Base-by-base conservation (phyloP, 2,329 filamentous ascomycete genomes). In the Colletotrichum spinosum region DNA sequence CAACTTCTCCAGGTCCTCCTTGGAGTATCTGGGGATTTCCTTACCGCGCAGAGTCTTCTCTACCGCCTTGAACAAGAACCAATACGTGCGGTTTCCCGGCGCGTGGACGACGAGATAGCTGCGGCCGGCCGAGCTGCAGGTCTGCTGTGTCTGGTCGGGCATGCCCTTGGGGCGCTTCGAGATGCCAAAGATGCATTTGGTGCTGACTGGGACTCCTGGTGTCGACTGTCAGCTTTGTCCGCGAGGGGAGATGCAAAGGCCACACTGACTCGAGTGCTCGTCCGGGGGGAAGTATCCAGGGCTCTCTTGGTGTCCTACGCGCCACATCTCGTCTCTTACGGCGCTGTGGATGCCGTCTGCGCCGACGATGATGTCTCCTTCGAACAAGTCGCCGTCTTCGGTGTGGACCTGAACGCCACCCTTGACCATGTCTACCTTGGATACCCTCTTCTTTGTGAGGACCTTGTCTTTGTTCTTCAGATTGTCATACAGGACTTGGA, bases 271-370 rank as follows among this genome's bases (percentile, higher is more conserved):
- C 1, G 55, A 55, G n/a, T 70, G 55, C 38, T 76, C 72, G 2
- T 68, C 58, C 0, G 17, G 38, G 0, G 67, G 41, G 34, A 75
- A 74, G 46, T 70, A 70, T 5, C 71, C 73, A 1, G 72, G 70
- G 13, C 71, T 52, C 1, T 68, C 59, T 38, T 71, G 63, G 34
- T 70, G 53, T 12, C 54, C 72, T 0, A 72, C 61, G 5, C 70
- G 68, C 42, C 54, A 63, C 74, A 76, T 76, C 33, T 78, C 74
- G 6, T 67, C 46, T 3, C 80, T 69, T 0, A 79, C 72, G 0
- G 62, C 67, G 65, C 80, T 82, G 57, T 80, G 73, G n/a, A 82
- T 73, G 1, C 80, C 80, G 45, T 82, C 80, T 0, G 76, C 75
- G 0, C 80, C 79, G 0, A 81, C 71, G 0, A 82, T 64, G 0